phyloP scores from a whole-genome alignment of 257 asterid species.

The Avicennia marina region DNA sequence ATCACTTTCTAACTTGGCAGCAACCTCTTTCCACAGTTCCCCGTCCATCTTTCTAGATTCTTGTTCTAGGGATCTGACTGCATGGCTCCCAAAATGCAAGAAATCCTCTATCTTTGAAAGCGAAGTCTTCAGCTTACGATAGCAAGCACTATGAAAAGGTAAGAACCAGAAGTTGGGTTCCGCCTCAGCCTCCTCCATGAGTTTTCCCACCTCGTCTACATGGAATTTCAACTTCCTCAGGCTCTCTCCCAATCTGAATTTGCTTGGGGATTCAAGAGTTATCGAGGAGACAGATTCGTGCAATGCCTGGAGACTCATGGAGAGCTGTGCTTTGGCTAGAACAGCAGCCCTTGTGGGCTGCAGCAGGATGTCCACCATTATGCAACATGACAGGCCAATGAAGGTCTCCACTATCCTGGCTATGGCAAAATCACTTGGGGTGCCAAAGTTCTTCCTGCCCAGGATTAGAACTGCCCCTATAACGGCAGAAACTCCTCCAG shows the following conservation, averaged over 20 bases:
- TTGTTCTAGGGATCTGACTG: conserved; percentile 32
- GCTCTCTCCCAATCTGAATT: conserved; percentile 44
- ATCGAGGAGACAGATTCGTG: conserved; percentile 33
- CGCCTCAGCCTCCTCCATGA: conserved; percentile 28
- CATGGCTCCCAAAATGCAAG: conserved; percentile 30
- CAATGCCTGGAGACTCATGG: conserved; percentile 31
- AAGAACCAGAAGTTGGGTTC: conserved; percentile 92
- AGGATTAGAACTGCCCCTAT: conserved; percentile 69
- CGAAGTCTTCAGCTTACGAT: conserved; percentile 38
- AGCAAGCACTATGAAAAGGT: conserved; percentile 60
- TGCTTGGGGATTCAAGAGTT: conserved; percentile 15
- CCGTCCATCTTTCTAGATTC: conserved; percentile 22
- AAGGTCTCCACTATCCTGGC: conserved; percentile 74
- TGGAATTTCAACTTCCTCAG: conserved; percentile 37
- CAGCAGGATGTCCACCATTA: conserved; percentile 59
- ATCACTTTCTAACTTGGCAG: conserved; percentile 23
- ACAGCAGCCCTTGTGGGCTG: conserved; percentile 77
- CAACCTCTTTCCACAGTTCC: conserved; percentile 22
- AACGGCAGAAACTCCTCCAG: conserved; percentile 79
- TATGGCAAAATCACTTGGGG: conserved; percentile 75
- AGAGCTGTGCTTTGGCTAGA: conserved; percentile 59
- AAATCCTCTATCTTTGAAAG: conserved; percentile 48
- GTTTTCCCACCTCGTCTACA: neutral
- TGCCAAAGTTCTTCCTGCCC: conserved; percentile 66
- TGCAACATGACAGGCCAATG: conserved; percentile 73